Percentiles rank a stretch among this genome's conserved stretches.
Conservation (phyloP, 495 filamentous ascomycete species). For the Astrothelium macrocarpum region DNA sequence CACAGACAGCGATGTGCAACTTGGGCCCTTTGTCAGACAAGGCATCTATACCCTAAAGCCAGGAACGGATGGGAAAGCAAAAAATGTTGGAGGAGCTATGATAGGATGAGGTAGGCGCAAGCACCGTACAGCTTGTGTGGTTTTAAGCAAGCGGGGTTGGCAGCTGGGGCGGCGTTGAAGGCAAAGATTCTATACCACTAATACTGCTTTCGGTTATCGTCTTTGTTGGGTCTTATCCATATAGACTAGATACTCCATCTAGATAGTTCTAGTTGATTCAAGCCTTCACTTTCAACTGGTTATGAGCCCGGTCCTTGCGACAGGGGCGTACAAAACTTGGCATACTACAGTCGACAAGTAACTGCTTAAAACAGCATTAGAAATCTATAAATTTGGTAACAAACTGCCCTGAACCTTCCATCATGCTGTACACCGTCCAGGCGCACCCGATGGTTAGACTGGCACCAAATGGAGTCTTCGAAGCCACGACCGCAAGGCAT, state of each 20-base stretch:
- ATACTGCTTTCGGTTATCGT: too few relatives aligned
- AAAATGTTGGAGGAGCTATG: not conserved
- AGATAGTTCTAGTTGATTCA: too few relatives aligned
- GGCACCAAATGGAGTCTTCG: too few relatives aligned
- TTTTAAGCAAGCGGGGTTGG: not conserved
- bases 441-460: too few relatives aligned
- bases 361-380: not conserved
- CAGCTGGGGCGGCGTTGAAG: not conserved
- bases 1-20: not conserved
- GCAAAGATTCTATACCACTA: too few relatives aligned
- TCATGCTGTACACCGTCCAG: not conserved
- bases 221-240: too few relatives aligned
- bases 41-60: slow-evolving; percentile 6
- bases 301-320: not conserved
- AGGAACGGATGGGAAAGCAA: not conserved
- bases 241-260: too few relatives aligned
- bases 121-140: not conserved
- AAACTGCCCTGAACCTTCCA: not conserved
- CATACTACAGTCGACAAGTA: not conserved
- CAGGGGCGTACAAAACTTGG: not conserved
- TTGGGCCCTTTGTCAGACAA: slow-evolving; percentile 4
- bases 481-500: too few relatives aligned
- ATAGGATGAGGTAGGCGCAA: slow-evolving; percentile 1
- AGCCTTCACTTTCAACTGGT: too few relatives aligned
- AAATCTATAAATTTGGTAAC: not conserved